Conservation (phyloP, 306 rosid genomes). For the Cucurbita maxima region DNA sequence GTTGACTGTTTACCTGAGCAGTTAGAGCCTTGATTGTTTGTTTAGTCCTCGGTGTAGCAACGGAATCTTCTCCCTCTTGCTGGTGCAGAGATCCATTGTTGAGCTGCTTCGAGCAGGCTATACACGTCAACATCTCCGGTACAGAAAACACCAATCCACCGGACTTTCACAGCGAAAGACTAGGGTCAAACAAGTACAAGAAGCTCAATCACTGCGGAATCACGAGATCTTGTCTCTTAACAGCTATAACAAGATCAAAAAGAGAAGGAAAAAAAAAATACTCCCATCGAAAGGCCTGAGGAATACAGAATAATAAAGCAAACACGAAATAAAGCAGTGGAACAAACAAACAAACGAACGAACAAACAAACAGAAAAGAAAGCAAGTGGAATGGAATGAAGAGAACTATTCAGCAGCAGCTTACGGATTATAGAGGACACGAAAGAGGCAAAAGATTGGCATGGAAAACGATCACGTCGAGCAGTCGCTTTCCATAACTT, state of each 20-base stretch:
- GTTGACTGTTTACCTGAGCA: conserved; percentile 47
- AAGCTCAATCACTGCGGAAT: conserved; percentile 12
- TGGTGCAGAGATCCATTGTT: conserved; percentile 76
- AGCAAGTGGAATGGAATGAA: neutral
- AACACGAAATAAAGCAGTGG: neutral
- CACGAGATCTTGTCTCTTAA: conserved; percentile 22
- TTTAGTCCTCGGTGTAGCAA: conserved; percentile 62
- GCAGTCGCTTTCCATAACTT: conserved; percentile 11
- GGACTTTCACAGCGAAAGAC: conserved; percentile 9
- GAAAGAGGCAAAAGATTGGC: conserved; percentile 5
- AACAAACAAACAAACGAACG: neutral
- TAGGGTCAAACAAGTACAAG: conserved; percentile 7
- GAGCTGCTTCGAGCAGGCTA: conserved; percentile 83
- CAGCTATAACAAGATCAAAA: conserved; percentile 14
- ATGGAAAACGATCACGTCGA: conserved; percentile 10
- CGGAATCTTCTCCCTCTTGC: conserved; percentile 52
- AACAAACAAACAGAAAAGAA: neutral
- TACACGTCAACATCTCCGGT: conserved; percentile 75
- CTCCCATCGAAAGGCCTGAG: conserved; percentile 10
- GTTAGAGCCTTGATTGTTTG: conserved; percentile 84
- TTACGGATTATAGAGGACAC: conserved; percentile 3
- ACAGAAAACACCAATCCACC: conserved; percentile 5
- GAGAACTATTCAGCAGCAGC: conserved; percentile 1
- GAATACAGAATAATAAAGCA: neutral
- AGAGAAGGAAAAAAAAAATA: neutral